Evolutionary conservation across 108 stramenopile genomes (phyloP), one percentile per base, ranked within the genome.

Genomic region (Seminavis robusta): DNA sequence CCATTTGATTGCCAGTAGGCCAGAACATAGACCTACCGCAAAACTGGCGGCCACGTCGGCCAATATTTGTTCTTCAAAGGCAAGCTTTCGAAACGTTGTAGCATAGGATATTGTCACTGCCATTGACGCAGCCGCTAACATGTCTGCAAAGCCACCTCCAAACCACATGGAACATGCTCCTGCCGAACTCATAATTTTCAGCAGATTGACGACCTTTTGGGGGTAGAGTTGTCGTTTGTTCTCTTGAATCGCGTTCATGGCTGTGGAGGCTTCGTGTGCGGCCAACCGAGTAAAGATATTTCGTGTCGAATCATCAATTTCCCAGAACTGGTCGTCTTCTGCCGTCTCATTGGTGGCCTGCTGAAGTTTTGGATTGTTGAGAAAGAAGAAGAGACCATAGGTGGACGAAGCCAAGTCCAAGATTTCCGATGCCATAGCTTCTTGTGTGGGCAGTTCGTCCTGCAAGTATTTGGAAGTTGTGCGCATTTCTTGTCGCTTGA

Each of bases 141-240:
- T 67, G 34, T 67, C 66, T 9, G 26, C 20, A 50, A 49, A 59
- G 2, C 51, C 51, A n/a, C 50, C 66, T 33, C 33, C 36, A 37
- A 67, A 67, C 66, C 66, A 67, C 2, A 67, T 20, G 16, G 34
- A 58, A 24, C 34, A 26, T 3, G 66, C 66, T 4, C 66, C 66
- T 6, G 57, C 47, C 3, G 66, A 33, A 25, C 36, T 46, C 23
- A 52, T 26, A n/a, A n/a, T n/a, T n/a, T n/a, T n/a, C n/a, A n/a
- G n/a, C n/a, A n/a, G n/a, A n/a, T n/a, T n/a, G n/a, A n/a, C n/a
- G n/a, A n/a, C n/a, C n/a, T n/a, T n/a, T n/a, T n/a, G n/a, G n/a
- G n/a, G n/a, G n/a, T n/a, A n/a, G n/a, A n/a, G n/a, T n/a, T n/a
- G n/a, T n/a, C n/a, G n/a, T n/a, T n/a, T n/a, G n/a, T n/a, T n/a